Evolutionary conservation across 768 basidiomycete species (phyloP).

Genomic region (Cytidiella melzeri): DNA sequence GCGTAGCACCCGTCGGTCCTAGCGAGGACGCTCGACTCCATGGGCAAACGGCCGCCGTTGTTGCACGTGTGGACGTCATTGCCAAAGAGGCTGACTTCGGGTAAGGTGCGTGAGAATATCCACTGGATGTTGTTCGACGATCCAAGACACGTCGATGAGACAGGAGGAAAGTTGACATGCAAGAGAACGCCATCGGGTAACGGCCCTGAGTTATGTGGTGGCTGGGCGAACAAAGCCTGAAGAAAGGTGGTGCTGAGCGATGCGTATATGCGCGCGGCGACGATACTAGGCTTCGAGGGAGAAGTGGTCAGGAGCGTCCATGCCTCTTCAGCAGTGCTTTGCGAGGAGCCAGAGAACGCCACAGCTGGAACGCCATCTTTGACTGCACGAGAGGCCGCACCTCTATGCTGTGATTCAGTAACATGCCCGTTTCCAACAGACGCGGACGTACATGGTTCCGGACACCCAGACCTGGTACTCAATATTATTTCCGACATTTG

Average conservation of each 20-base stretch:
- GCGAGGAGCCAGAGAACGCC: slow-evolving; percentile 24
- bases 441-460: slow-evolving; percentile 1
- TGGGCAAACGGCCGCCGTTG: slow-evolving; percentile 21
- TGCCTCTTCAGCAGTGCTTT: slow-evolving; percentile 18
- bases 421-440: no score
- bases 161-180: slow-evolving; percentile 40
- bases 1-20: slow-evolving; percentile 28
- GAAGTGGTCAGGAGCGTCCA: slow-evolving; percentile 20
- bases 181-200: slow-evolving; percentile 37
- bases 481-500: slow-evolving; percentile 10
- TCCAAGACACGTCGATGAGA: slow-evolving; percentile 22
- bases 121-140: slow-evolving; percentile 21
- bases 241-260: slow-evolving; percentile 16
- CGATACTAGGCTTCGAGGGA: slow-evolving; percentile 13
- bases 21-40: slow-evolving; percentile 17
- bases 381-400: slow-evolving; percentile 23
- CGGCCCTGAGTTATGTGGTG: slow-evolving; percentile 20
- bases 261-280: slow-evolving; percentile 17
- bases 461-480: neutral
- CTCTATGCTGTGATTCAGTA: slow-evolving; percentile 8
- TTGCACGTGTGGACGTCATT: slow-evolving; percentile 27
- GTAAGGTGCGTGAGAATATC: slow-evolving; percentile 26
- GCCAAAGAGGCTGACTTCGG: neutral
- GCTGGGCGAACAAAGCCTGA: slow-evolving; percentile 13
- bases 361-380: slow-evolving; percentile 24